Conservation (phyloP, 495 filamentous ascomycete species). For the Penicillium daleae region DNA sequence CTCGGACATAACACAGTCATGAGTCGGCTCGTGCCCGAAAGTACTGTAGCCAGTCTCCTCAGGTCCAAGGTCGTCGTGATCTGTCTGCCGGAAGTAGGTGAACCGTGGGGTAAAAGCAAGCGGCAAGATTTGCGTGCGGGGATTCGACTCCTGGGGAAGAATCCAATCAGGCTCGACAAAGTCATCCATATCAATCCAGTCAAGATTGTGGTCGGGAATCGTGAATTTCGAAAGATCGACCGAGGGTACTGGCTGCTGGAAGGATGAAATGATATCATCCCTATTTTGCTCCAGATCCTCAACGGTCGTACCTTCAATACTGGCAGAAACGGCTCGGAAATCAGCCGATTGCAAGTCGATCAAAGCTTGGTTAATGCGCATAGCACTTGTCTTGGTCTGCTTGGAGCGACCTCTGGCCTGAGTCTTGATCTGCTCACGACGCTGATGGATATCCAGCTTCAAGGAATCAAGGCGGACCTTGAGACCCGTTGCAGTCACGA, state of each 20-base stretch:
- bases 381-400: constrained; percentile 79
- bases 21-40: constrained; percentile 90
- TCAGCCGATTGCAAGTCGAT: constrained; percentile 92
- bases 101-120: constrained; percentile 90
- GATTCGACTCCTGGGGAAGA: constrained; percentile 84
- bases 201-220: constrained; percentile 90
- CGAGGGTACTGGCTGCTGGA: constrained; percentile 53
- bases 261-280: constrained; percentile 59
- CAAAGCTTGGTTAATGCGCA: constrained; percentile 93
- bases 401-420: constrained; percentile 71
- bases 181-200: constrained; percentile 99
- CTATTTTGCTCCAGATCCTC: constrained; percentile 69
- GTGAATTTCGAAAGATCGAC: constrained; percentile 87
- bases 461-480: constrained; percentile 94
- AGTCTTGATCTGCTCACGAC: constrained; percentile 87
- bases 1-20: constrained; percentile 93
- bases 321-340: constrained; percentile 90
- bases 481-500: constrained; percentile 87
- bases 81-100: constrained; percentile 97
- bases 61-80: constrained; percentile 72
- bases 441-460: constrained; percentile 94
- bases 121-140: constrained; percentile 90
- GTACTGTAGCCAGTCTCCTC: constrained; percentile 75
- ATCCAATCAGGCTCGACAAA: constrained; percentile 98
- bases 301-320: constrained; percentile 74